These are phyloP conservation scores for Neurospora africana DNA, from an alignment of 495 filamentous ascomycete genomes.

Conservation along the genomic window DNA sequence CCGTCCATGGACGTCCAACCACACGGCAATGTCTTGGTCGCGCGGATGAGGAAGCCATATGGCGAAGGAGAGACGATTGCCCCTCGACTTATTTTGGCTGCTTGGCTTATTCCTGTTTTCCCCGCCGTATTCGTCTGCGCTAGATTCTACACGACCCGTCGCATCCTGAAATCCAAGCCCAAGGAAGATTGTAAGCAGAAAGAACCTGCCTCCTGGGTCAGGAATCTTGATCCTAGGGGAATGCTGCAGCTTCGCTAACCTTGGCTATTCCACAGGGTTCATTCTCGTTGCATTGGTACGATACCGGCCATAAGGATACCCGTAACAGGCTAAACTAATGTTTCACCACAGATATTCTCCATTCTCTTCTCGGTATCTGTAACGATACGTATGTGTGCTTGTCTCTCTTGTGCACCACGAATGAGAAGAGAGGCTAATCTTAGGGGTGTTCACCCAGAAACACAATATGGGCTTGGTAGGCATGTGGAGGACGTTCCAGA, in stretches of 20 bases:
- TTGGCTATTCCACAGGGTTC: background rate
- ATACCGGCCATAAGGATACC: too few species aligned
- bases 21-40: background rate
- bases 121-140: conserved; percentile 11
- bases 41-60: background rate
- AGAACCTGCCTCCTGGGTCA: background rate
- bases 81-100: conserved; percentile 6
- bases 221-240: background rate
- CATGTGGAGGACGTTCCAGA: background rate
- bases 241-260: background rate
- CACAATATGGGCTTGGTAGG: conserved; percentile 6
- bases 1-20: background rate
- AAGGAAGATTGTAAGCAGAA: conserved; percentile 15
- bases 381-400: conserved; percentile 1
- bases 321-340: background rate
- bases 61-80: background rate
- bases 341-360: background rate
- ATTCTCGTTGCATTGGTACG: conserved; percentile 5
- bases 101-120: conserved; percentile 9
- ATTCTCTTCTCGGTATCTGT: conserved; percentile 2
- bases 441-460: background rate
- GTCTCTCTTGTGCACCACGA: background rate
- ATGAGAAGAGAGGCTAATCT: background rate
- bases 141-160: conserved; percentile 15
- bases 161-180: conserved; percentile 8